These are phyloP conservation scores for Papiliotrema nemorosa DNA, from an alignment of 1,284 basidiomycete genomes.

Conservation along the genomic window DNA sequence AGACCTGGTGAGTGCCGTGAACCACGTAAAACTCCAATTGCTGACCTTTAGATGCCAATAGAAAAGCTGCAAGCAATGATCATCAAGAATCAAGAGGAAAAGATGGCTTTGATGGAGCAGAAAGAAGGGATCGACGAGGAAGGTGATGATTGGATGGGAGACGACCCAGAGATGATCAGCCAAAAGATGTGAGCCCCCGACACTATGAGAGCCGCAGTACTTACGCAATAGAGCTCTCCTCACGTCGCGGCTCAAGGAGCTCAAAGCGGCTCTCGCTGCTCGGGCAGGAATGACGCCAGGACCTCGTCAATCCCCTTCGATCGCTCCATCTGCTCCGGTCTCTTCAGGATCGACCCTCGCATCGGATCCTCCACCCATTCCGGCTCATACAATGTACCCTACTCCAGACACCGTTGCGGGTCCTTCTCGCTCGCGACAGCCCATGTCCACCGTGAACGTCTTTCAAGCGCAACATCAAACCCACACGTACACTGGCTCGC, in stretches of 20 bases:
- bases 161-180: conserved; percentile 36
- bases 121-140: conserved; percentile 6
- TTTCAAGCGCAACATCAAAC: too few relatives aligned
- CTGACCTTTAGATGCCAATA: conserved; percentile 17
- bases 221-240: conserved; percentile 20
- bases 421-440: conserved; percentile 2
- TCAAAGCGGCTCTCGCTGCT: conserved; percentile 31
- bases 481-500: too few relatives aligned
- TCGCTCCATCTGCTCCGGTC: background rate
- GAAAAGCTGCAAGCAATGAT: conserved; percentile 33
- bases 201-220: background rate
- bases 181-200: conserved; percentile 25
- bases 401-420: conserved; percentile 7
- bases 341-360: conserved; percentile 7
- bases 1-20: conserved; percentile 2
- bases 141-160: conserved; percentile 23
- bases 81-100: conserved; percentile 30
- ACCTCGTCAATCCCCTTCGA: background rate
- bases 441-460: too few relatives aligned
- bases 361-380: conserved; percentile 1
- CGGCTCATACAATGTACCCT: conserved; percentile 1
- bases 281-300: conserved; percentile 5
- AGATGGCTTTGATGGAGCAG: conserved; percentile 27
- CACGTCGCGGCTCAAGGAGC: conserved; percentile 31
- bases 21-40: background rate